phyloP scores from a whole-genome alignment of 352 stramenopile genomes.

The Globisporangium iwayamae region DNA sequence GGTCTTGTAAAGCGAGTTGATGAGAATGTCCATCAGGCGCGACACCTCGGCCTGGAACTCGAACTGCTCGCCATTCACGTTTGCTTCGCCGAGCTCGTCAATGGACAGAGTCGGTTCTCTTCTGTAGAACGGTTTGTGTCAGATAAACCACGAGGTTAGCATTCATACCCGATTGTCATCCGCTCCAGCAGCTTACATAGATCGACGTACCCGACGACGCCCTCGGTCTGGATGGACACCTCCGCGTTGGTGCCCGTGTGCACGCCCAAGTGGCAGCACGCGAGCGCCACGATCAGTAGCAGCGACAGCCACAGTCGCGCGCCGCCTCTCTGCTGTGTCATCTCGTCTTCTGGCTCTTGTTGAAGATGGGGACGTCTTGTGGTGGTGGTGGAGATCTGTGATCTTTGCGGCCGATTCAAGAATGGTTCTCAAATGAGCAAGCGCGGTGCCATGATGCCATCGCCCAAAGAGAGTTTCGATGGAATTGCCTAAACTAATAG shows the following conservation, averaged over 20 bases:
- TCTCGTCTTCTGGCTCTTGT: neutral
- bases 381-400: neutral
- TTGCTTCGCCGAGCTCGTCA: constrained; percentile 42
- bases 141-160: constrained; percentile 19
- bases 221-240: constrained; percentile 32
- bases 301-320: constrained; percentile 23
- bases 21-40: constrained; percentile 92
- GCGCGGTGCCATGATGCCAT: neutral
- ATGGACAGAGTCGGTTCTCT: constrained; percentile 32
- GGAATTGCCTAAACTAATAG: neutral
- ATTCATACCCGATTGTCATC: constrained; percentile 6
- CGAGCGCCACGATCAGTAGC: constrained; percentile 35
- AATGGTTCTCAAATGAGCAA: constrained; percentile 11
- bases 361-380: neutral
- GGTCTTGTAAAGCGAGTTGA: constrained; percentile 75
- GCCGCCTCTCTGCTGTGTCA: constrained; percentile 14
- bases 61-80: constrained; percentile 75
- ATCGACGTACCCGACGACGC: constrained; percentile 35
- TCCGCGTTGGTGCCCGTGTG: constrained; percentile 25
- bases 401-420: constrained; percentile 11
- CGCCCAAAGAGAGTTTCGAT: neutral
- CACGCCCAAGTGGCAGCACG: constrained; percentile 27
- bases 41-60: constrained; percentile 97
- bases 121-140: constrained; percentile 20
- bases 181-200: neutral